phyloP scores from a whole-genome alignment of 2,329 filamentous ascomycete species.

The Trematosphaeria pertusa region DNA sequence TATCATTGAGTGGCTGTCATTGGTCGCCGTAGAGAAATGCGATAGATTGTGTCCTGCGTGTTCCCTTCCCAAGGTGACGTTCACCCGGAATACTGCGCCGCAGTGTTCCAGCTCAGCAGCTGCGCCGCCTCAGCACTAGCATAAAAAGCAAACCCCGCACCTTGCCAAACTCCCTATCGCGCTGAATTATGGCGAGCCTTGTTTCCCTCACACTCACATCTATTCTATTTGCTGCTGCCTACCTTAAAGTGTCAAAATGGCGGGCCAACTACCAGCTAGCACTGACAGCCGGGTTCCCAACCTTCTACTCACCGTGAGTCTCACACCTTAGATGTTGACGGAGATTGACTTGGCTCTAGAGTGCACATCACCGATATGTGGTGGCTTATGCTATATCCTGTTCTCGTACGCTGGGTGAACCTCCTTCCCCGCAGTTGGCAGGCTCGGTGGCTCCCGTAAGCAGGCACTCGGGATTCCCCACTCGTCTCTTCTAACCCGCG shows the following conservation, averaged over 20 bases:
- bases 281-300: neutral
- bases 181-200: too few relatives aligned
- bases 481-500: neutral
- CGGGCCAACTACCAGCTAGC: neutral
- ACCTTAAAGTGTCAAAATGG: neutral
- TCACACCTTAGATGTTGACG: neutral
- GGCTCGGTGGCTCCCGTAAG: neutral
- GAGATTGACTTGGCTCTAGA: neutral
- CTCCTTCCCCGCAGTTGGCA: too few relatives aligned
- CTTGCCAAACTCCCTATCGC: too few relatives aligned
- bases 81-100: too few relatives aligned
- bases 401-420: neutral
- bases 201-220: too few relatives aligned
- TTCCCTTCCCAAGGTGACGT: too few relatives aligned
- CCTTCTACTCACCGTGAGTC: neutral
- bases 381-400: neutral
- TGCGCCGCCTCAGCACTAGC: too few relatives aligned
- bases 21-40: too few relatives aligned
- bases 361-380: neutral
- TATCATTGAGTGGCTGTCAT: too few relatives aligned
- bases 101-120: too few relatives aligned
- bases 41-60: too few relatives aligned
- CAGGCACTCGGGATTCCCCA: neutral
- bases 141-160: too few relatives aligned
- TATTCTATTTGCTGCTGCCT: neutral